Evolutionary conservation across 306 rosid species (phyloP).

Genomic region (cucumber (Cucumis sativus)): DNA sequence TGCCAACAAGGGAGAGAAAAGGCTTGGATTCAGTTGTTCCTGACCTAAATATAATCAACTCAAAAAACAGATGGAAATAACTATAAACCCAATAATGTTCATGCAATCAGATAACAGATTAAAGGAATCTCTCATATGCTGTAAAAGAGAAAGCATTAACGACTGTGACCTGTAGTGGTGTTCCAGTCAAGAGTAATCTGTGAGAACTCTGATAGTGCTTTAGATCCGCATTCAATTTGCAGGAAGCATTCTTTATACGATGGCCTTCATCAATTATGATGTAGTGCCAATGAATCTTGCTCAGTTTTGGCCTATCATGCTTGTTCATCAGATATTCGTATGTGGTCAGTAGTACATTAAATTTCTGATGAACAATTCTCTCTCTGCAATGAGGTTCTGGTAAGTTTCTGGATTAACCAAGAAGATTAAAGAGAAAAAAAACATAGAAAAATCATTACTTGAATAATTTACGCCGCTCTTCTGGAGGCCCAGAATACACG

Average conservation of each 20-base stretch:
- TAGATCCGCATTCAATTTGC: constrained; percentile 95
- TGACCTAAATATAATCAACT: not conserved
- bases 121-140: not conserved
- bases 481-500: constrained; percentile 91
- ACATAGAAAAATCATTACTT: constrained; percentile 39
- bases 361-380: constrained; percentile 82
- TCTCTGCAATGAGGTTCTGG: constrained; percentile 53
- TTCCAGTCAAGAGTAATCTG: constrained; percentile 95
- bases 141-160: not conserved
- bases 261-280: constrained; percentile 98
- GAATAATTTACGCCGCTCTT: constrained; percentile 85
- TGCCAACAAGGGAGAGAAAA: not conserved
- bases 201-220: constrained; percentile 93
- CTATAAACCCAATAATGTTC: not conserved
- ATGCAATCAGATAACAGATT: not conserved
- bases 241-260: constrained; percentile 99
- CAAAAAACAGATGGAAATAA: not conserved
- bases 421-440: not conserved
- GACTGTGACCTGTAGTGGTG: constrained; percentile 80
- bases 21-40: not conserved
- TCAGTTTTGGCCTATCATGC: constrained; percentile 94
- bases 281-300: constrained; percentile 96
- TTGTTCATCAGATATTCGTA: constrained; percentile 99
- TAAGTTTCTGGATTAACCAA: constrained; percentile 12
- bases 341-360: constrained; percentile 92